Evolutionary conservation across 129 eudicot genomes (phyloP).

Genomic region (Rutidosis leptorrhynchoides): DNA sequence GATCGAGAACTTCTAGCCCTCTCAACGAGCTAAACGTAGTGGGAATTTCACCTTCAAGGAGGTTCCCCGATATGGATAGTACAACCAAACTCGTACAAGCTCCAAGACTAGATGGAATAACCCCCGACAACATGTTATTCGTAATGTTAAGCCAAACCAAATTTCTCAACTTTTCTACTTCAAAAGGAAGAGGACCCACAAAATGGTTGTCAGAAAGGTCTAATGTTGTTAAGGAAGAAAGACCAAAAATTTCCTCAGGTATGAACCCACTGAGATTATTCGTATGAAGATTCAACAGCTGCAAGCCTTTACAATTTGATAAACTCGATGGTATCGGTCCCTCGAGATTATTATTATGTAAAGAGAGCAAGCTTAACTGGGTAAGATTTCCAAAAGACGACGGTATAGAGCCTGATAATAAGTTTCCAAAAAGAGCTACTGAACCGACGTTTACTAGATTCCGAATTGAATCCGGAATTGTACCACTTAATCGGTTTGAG

Average conservation of each 20-base stretch:
- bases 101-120: no score
- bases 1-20: no score
- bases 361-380: background rate
- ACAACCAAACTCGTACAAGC: no score
- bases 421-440: background rate
- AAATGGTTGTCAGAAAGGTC: no score
- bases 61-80: no score
- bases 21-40: no score
- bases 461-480: background rate
- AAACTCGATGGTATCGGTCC: no score
- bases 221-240: no score
- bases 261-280: slow-evolving; percentile 3
- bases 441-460: background rate
- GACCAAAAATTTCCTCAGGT: background rate
- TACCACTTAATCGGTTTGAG: background rate
- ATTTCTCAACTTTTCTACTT: background rate
- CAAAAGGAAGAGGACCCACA: slow-evolving; percentile 5
- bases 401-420: no score
- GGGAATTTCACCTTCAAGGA: no score
- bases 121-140: background rate
- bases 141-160: background rate
- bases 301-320: background rate
- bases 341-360: background rate
- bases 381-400: background rate
- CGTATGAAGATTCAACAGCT: background rate